A percentile compares a stretch with the other conserved stretches of the same genome.
Conservation (phyloP, 805 yeast genomes). For the Saturnispora galanensis region DNA sequence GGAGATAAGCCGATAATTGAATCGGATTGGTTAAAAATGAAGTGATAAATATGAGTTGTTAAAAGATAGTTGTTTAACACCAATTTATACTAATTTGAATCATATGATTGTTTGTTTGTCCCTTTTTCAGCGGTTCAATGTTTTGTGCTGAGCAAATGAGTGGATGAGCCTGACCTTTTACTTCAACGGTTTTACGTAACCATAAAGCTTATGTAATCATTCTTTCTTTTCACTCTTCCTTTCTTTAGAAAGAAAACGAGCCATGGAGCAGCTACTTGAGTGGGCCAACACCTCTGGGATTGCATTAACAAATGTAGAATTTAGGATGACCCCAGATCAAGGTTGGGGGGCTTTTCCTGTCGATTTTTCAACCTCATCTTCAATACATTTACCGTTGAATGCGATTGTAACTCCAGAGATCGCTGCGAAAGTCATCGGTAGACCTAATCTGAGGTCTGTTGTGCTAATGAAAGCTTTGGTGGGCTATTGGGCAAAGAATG, state of each 20-base stretch:
- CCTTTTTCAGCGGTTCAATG: neutral
- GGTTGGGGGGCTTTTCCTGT: conserved; percentile 27
- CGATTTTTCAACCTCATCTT: neutral
- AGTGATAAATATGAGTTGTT: too few relatives aligned
- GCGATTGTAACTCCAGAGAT: conserved; percentile 19
- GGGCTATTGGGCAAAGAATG: conserved; percentile 12
- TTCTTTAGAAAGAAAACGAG: neutral
- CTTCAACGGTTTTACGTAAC: neutral
- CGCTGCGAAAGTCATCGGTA: conserved; percentile 14
- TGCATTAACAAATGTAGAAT: neutral
- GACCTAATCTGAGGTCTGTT: conserved; percentile 5
- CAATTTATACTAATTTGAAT: too few relatives aligned
- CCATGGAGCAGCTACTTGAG: neutral
- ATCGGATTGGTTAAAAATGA: too few relatives aligned
- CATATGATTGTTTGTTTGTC: too few relatives aligned
- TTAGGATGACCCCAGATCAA: conserved; percentile 17
- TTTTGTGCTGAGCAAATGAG: neutral
- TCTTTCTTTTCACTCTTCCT: neutral
- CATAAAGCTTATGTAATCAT: neutral
- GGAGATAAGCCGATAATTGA: too few relatives aligned
- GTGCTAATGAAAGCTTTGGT: conserved; percentile 7
- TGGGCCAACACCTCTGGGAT: conserved; percentile 4
- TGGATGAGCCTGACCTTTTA: neutral
- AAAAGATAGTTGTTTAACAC: too few relatives aligned
- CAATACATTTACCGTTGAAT: conserved; percentile 15